Percentiles rank a stretch among this genome's conserved stretches.
phyloP scores from a whole-genome alignment of 257 asterid genomes.

The Solanum paucissectum region DNA sequence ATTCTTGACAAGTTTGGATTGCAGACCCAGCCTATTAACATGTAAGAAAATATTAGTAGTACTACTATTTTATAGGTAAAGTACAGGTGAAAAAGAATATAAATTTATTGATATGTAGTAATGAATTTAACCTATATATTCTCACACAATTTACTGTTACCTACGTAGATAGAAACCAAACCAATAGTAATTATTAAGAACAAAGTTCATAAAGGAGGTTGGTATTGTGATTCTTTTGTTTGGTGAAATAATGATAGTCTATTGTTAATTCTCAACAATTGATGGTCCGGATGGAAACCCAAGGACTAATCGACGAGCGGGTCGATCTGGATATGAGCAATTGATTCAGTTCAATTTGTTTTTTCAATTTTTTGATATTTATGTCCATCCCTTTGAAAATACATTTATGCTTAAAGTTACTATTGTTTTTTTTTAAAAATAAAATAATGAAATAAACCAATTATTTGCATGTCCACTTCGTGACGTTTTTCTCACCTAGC shows the following conservation, averaged over 20 bases:
- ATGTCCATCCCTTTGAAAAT: neutral
- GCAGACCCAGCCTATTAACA: neutral
- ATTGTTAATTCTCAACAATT: neutral
- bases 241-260: neutral
- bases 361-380: too few species aligned
- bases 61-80: too few species aligned
- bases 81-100: neutral
- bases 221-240: neutral
- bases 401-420: neutral
- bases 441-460: neutral
- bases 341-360: too few species aligned
- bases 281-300: neutral
- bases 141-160: neutral
- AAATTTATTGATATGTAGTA: neutral
- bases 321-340: too few species aligned
- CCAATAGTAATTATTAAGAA: neutral
- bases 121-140: neutral
- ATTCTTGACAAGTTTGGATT: neutral
- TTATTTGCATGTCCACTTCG: neutral
- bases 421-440: too few species aligned
- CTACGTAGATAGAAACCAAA: neutral
- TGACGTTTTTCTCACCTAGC: neutral
- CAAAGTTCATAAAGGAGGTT: neutral
- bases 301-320: neutral
- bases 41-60: neutral